Evolutionary conservation across 176 grass and related monocot genomes (phyloP).

Genomic region (Raddia guianensis): DNA sequence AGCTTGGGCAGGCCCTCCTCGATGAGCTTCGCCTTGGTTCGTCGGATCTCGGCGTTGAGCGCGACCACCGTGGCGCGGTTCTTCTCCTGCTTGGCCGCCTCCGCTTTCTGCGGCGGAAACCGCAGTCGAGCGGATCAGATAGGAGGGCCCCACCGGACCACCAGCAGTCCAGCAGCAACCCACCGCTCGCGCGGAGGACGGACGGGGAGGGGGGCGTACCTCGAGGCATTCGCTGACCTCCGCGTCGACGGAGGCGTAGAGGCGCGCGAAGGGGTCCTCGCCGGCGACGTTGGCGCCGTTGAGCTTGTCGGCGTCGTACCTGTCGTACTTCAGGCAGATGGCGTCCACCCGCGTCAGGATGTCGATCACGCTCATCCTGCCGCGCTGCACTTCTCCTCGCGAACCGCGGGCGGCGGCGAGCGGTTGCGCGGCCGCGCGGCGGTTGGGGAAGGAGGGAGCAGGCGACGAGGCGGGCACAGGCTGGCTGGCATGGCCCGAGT

Average conservation of each 20-base stretch:
- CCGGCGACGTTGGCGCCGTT: constrained; percentile 90
- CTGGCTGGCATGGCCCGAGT: neutral
- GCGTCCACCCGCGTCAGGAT: constrained; percentile 64
- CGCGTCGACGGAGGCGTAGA: constrained; percentile 78
- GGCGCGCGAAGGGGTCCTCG: constrained; percentile 90
- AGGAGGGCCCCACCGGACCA: neutral
- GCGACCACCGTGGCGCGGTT: constrained; percentile 78
- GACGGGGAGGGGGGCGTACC: neutral
- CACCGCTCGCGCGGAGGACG: no score
- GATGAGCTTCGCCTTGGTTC: constrained; percentile 78
- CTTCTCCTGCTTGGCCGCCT: constrained; percentile 76
- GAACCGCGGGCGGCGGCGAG: neutral
- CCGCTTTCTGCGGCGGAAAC: constrained; percentile 69
- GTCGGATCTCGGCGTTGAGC: constrained; percentile 93
- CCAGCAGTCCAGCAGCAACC: neutral
- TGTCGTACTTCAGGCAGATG: constrained; percentile 93
- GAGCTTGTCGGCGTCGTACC: constrained; percentile 88
- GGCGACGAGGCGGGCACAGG: neutral
- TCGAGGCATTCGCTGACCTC: constrained; percentile 77
- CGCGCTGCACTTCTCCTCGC: neutral
- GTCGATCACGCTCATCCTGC: constrained; percentile 46
- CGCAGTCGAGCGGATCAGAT: constrained; percentile 30
- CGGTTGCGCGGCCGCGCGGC: neutral
- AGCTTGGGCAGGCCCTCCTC: constrained; percentile 91
- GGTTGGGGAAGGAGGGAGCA: neutral